Conservation (phyloP, 176 grass and related monocot genomes). For the Musa schizocarpa region DNA sequence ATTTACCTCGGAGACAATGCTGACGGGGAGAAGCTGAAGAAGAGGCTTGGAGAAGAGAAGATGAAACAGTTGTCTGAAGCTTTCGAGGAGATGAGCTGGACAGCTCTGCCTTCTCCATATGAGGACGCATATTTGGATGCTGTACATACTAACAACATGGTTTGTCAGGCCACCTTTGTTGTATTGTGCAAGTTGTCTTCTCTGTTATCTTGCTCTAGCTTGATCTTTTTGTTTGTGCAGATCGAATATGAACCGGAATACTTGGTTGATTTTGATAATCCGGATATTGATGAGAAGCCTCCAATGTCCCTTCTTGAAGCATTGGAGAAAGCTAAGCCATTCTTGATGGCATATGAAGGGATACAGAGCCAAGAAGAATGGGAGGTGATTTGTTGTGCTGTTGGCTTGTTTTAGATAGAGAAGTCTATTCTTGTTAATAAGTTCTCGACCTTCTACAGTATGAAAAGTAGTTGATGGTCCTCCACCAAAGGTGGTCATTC, state of each 20-base stretch:
- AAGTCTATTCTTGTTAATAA: constrained; percentile 18
- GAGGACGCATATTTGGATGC: constrained; percentile 33
- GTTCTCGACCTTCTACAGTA: background rate
- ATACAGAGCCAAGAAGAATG: constrained; percentile 80
- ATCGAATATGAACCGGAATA: constrained; percentile 92
- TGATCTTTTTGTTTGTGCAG: constrained; percentile 31
- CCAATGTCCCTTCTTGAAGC: constrained; percentile 68
- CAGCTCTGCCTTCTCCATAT: constrained; percentile 25
- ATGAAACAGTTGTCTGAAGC: constrained; percentile 35
- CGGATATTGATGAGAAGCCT: constrained; percentile 85
- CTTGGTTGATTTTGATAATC: constrained; percentile 55
- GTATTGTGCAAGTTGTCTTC: background rate
- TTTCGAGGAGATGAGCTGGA: background rate
- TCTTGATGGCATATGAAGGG: constrained; percentile 75
- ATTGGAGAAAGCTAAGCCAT: constrained; percentile 79
- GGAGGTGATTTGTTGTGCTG: constrained; percentile 44
- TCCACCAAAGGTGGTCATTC: too few relatives aligned
- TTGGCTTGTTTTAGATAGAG: background rate
- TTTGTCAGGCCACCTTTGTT: constrained; percentile 3
- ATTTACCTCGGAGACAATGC: constrained; percentile 33
- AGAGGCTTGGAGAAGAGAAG: constrained; percentile 48
- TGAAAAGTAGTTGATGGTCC: background rate
- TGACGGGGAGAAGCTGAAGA: constrained; percentile 48
- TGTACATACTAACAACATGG: constrained; percentile 57
- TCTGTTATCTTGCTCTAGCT: constrained; percentile 10